Conservation (phyloP, 2,329 filamentous ascomycete genomes). For the Alternaria rosae region DNA sequence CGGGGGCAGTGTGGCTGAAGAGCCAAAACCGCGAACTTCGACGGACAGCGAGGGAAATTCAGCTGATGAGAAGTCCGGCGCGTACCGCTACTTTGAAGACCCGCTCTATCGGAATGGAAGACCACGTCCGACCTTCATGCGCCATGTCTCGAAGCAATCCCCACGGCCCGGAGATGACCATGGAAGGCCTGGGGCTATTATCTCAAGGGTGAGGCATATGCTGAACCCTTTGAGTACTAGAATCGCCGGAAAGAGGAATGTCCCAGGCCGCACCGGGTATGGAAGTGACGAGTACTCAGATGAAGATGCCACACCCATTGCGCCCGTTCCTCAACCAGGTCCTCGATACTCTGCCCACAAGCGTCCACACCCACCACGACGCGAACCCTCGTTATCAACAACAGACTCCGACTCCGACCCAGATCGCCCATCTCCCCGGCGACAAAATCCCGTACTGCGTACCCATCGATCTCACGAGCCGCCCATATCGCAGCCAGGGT, state of each 20-base stretch:
- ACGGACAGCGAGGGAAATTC: conserved; percentile 48
- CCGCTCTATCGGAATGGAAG: conserved; percentile 58
- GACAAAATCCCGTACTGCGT: conserved; percentile 44
- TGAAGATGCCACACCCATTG: conserved; percentile 40
- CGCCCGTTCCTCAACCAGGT: conserved; percentile 26
- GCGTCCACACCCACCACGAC: conserved; percentile 41
- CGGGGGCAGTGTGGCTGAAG: conserved; percentile 29
- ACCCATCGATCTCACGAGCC: conserved; percentile 54
- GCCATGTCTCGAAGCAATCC: conserved; percentile 47
- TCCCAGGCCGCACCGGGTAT: conserved; percentile 30
- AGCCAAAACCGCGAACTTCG: conserved; percentile 38
- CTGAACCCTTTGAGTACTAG: conserved; percentile 41
- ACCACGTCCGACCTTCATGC: conserved; percentile 53
- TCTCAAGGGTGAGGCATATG: conserved; percentile 45
- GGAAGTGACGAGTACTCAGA: conserved; percentile 41
- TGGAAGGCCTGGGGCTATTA: conserved; percentile 28
- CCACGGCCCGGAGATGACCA: conserved; percentile 38
- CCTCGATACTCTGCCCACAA: conserved; percentile 38
- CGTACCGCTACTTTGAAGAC: conserved; percentile 59
- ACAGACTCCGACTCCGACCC: conserved; percentile 43
- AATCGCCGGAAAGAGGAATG: conserved; percentile 30
- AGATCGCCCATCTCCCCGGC: conserved; percentile 34
- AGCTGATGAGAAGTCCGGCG: conserved; percentile 53
- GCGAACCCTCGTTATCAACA: conserved; percentile 45
- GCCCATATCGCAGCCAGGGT: conserved; percentile 48